Evolutionary conservation across 257 asterid species (phyloP).

Genomic region (Solanum stenotomum): DNA sequence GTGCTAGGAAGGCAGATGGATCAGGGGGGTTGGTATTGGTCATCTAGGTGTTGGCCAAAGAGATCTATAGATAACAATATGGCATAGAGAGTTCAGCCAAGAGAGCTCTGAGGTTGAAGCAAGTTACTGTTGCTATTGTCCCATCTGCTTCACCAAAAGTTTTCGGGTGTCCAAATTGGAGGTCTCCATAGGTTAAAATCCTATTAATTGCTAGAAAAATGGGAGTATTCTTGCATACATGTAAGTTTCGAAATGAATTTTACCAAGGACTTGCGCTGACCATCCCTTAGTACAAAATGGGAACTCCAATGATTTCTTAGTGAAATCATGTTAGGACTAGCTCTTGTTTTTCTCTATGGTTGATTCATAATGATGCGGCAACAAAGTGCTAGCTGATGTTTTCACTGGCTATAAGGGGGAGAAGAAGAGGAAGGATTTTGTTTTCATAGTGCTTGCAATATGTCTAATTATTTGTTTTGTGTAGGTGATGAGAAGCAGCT

Average conservation of each 20-base stretch:
- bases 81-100: not conserved
- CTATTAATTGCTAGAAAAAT: not conserved
- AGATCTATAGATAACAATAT: not conserved
- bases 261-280: not conserved
- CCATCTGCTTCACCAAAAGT: not conserved
- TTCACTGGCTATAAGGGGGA: not conserved
- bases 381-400: not conserved
- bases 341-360: not conserved
- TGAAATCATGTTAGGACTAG: not conserved
- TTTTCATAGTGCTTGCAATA: not conserved
- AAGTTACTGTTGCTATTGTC: not conserved
- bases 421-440: not conserved
- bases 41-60: not conserved
- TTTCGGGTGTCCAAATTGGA: not conserved
- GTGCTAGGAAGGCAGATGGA: not conserved
- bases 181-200: not conserved
- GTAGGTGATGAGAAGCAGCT: slow-evolving; percentile 74
- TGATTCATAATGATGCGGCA: not conserved
- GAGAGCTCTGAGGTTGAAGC: not conserved
- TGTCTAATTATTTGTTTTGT: not conserved
- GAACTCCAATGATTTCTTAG: not conserved
- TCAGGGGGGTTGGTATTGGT: not conserved
- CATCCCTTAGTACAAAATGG: not conserved
- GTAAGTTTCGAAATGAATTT: not conserved
- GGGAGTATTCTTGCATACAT: not conserved